Conservation (phyloP, 352 stramenopile genomes). For the Phytophthora palmivora region DNA sequence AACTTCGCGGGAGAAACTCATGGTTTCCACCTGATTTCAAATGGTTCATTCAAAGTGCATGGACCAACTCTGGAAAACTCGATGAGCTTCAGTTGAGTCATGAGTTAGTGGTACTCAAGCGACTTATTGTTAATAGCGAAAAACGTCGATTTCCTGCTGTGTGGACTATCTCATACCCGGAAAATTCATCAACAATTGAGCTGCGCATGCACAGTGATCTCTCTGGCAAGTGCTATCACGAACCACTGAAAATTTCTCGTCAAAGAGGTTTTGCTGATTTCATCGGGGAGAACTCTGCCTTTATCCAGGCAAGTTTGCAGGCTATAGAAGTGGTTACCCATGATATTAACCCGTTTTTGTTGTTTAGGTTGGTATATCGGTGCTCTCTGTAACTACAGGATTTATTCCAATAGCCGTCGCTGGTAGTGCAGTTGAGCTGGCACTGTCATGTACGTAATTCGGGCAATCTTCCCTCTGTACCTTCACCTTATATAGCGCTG, state of each 20-base stretch:
- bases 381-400: slow-evolving; percentile 7
- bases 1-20: too few relatives aligned
- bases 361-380: slow-evolving; percentile 6
- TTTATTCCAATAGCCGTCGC: slow-evolving; percentile 5
- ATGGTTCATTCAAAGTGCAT: not conserved
- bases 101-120: not conserved
- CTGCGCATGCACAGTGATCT: slow-evolving; percentile 24
- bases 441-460: slow-evolving; percentile 4
- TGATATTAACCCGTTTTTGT: not conserved
- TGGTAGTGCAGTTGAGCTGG: not conserved
- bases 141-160: slow-evolving; percentile 6
- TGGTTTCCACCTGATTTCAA: too few relatives aligned
- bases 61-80: not conserved
- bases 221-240: slow-evolving; percentile 14
- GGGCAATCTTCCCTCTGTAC: too few relatives aligned
- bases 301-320: slow-evolving; percentile 10
- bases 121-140: not conserved
- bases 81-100: not conserved
- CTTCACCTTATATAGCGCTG: not conserved
- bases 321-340: not conserved
- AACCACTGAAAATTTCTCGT: slow-evolving; percentile 1
- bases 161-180: not conserved
- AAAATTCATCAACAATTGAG: slow-evolving; percentile 3
- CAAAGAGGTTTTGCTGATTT: not conserved
- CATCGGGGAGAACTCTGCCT: not conserved